Evolutionary conservation across 805 yeast genomes (phyloP), one percentile per base, ranked within the genome.

Genomic region (Yarrowia divulgata): DNA sequence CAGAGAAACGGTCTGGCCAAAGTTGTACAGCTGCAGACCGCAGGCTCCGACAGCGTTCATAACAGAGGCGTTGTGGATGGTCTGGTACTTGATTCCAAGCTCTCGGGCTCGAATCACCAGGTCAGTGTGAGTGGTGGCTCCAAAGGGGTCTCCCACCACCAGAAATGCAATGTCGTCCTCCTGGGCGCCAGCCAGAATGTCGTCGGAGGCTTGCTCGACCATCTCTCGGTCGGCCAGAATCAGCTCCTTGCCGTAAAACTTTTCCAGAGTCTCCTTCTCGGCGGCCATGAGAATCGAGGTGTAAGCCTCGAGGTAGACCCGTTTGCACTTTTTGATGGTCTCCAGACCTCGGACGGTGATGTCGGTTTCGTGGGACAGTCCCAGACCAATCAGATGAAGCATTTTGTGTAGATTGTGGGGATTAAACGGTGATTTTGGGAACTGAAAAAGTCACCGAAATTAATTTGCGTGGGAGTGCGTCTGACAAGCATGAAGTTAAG

Each of bases 31-130:
- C 79, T 94, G 99, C 73, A 95, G 84, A 29, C 99, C 99, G 81
- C 98, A 93, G 0, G 98, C 97, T 19, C 99, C 99, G 34, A 94
- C 97, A 0, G 98, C 99, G 77, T 94, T 94, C 97, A 95, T 93
- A 13, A 94, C 95, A 18, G 97, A 90, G 1, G 99, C 99, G 78
- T 94, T 94, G 81, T 94, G 99, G 71, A 94, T 87, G 48, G 90
- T 85, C 76, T 91, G 96, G 54, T 90, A 91, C 64, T 84, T 81
- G 76, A 95, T 91, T 1, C 87, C 87, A 71, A 88, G 83, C 78
- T 90, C 97, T 73, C 97, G 86, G 54, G 99, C 98, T 75, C 99
- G 84, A 71, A 94, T 85, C 50, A 93, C 91, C 72, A 94, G 83
- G 80, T 95, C 99, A 0, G 98, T 92, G 80, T 94, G 99, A 0